A percentile compares a stretch with the other conserved stretches of the same genome.
Conservation (phyloP, 352 stramenopile species). For the Globisporangium spiculum region DNA sequence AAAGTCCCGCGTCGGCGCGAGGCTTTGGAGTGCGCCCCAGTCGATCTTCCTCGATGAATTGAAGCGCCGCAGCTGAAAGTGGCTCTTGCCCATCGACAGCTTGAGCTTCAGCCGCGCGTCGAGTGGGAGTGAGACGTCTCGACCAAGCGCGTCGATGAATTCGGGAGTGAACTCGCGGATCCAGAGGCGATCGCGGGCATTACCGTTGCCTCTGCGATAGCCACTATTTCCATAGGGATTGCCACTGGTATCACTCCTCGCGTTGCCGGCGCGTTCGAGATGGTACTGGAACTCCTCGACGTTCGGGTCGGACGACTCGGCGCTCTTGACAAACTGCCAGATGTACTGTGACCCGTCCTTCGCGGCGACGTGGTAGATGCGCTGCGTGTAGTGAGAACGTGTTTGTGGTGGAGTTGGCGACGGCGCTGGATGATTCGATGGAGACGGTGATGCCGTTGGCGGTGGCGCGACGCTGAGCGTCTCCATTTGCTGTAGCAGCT, state of each 20-base stretch:
- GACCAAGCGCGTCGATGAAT: not conserved
- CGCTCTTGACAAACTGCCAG: not conserved
- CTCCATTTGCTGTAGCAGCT: conserved; percentile 5
- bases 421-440: not conserved
- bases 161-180: not conserved
- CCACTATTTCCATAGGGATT: not conserved
- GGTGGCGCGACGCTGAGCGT: not conserved
- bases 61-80: not conserved
- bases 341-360: not conserved
- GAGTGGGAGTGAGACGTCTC: not conserved
- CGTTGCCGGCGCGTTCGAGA: not conserved
- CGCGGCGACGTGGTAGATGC: conserved; percentile 8
- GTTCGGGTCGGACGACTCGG: conserved; percentile 2
- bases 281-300: conserved; percentile 1
- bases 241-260: not conserved
- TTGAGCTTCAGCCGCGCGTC: conserved; percentile 2
- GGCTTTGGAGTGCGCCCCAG: not conserved
- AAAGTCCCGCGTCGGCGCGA: conserved; percentile 1
- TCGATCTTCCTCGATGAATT: not conserved
- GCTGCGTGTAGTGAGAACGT: not conserved
- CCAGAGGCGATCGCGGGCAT: not conserved
- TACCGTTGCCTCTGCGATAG: not conserved
- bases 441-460: not conserved
- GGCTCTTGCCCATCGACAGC: not conserved
- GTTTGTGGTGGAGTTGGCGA: not conserved